Percentiles rank a stretch among this genome's conserved stretches.
These are phyloP conservation scores for Tolypocladium tropicale DNA, from an alignment of 2,329 filamentous ascomycete genomes.

Conservation along the genomic window DNA sequence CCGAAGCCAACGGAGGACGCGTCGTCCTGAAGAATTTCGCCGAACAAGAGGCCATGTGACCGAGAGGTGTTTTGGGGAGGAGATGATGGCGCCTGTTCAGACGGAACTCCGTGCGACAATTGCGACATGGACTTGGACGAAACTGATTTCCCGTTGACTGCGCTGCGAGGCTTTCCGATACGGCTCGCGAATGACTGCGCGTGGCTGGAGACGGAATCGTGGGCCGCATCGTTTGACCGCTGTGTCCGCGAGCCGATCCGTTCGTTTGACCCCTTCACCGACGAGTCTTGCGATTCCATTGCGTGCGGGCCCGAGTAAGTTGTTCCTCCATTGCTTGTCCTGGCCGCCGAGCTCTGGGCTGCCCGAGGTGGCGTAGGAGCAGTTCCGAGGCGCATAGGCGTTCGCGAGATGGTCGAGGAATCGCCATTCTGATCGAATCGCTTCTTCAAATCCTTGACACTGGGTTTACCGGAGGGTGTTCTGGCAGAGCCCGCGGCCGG, in stretches of 20 bases:
- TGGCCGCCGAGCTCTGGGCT: slow-evolving; percentile 22
- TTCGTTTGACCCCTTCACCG: slow-evolving; percentile 1
- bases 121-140: slow-evolving; percentile 24
- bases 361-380: slow-evolving; percentile 14
- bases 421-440: slow-evolving; percentile 59
- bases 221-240: slow-evolving; percentile 34
- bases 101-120: slow-evolving; percentile 19
- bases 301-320: slow-evolving; percentile 30
- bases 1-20: slow-evolving; percentile 47
- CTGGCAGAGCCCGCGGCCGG: slow-evolving; percentile 17
- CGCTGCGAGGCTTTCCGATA: slow-evolving; percentile 39
- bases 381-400: slow-evolving; percentile 21
- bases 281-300: slow-evolving; percentile 4
- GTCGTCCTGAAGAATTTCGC: slow-evolving; percentile 58
- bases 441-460: slow-evolving; percentile 71
- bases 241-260: slow-evolving; percentile 25
- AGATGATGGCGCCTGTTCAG: slow-evolving; percentile 19
- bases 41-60: slow-evolving; percentile 55
- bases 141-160: slow-evolving; percentile 20
- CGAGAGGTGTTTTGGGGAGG: slow-evolving; percentile 23
- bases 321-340: slow-evolving; percentile 22
- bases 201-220: slow-evolving; percentile 42
- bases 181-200: slow-evolving; percentile 51
- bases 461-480: slow-evolving; percentile 40
- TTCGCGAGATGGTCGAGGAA: slow-evolving; percentile 22